Conservation (phyloP, 129 eudicot genomes). For the Solidago caesia region DNA sequence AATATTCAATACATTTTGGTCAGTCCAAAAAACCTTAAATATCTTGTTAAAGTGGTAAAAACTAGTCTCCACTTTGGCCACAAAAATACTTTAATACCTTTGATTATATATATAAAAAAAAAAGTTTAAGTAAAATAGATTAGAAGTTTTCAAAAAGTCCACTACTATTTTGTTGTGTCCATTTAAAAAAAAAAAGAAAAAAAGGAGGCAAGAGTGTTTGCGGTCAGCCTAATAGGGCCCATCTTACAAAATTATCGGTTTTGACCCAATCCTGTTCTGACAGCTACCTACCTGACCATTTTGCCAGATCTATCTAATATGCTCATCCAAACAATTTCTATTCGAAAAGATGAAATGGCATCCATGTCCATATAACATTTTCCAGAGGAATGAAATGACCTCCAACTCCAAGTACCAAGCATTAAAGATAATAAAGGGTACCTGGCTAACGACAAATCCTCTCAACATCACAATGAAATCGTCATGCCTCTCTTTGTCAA, state of each 20-base stretch:
- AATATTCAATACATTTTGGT: no score
- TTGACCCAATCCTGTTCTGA: neutral
- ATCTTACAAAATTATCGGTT: neutral
- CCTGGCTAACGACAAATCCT: constrained; percentile 93
- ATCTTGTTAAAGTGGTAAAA: no score
- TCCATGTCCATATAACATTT: neutral
- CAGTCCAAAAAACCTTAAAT: no score
- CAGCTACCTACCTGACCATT: neutral
- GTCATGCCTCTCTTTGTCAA: constrained; percentile 72
- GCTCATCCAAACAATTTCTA: neutral
- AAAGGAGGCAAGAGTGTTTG: no score
- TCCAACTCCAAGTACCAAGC: neutral
- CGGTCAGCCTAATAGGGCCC: no score
- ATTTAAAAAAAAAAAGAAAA: no score
- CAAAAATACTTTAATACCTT: no score
- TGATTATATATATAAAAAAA: no score
- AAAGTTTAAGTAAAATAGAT: no score
- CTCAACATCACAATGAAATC: constrained; percentile 78
- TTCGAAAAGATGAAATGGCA: constrained; percentile 6
- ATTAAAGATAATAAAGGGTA: constrained; percentile 24
- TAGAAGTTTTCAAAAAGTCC: no score
- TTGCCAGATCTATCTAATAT: neutral
- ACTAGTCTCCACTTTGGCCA: no score
- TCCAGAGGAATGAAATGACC: neutral
- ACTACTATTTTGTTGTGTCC: no score